phyloP scores from a whole-genome alignment of 768 basidiomycete genomes.

The Hortiboletus campestris region DNA sequence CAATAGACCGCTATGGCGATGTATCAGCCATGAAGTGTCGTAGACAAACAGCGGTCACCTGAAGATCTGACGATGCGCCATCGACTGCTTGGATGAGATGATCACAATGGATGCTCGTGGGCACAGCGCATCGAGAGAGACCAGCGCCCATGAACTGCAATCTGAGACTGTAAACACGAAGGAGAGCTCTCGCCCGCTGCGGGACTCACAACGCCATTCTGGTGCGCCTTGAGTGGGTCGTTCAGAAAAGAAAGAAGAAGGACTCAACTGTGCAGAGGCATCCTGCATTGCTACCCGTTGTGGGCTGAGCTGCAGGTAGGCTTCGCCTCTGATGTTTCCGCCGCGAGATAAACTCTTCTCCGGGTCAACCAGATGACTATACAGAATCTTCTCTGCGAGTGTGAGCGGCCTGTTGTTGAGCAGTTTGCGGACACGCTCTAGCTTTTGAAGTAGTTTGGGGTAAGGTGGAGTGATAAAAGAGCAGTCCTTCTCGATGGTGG shows the following conservation, averaged over 20 bases:
- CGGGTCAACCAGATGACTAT: constrained; percentile 85
- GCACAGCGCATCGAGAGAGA: constrained; percentile 77
- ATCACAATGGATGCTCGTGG: constrained; percentile 94
- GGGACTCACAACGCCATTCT: constrained; percentile 79
- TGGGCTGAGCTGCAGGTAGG: constrained; percentile 87
- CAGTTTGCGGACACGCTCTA: constrained; percentile 64
- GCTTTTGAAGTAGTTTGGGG: constrained; percentile 61
- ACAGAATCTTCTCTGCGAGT: constrained; percentile 97
- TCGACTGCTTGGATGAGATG: constrained; percentile 94
- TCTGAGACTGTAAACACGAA: constrained; percentile 37
- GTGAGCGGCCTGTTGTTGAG: constrained; percentile 78
- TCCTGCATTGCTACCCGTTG: constrained; percentile 98
- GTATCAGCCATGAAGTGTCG: neutral
- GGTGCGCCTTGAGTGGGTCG: constrained; percentile 9
- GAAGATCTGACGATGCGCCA: constrained; percentile 82
- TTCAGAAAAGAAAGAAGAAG: neutral
- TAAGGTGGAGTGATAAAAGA: constrained; percentile 86
- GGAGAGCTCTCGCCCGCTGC: neutral
- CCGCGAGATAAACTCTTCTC: constrained; percentile 63
- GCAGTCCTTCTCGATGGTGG: constrained; percentile 54
- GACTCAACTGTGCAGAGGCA: constrained; percentile 80
- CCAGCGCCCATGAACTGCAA: constrained; percentile 99
- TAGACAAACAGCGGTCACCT: constrained; percentile 44
- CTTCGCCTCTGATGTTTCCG: constrained; percentile 75
- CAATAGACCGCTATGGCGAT: constrained; percentile 65